phyloP scores from a whole-genome alignment of 345 rosid species.

The Eucalyptus caleyi region DNA sequence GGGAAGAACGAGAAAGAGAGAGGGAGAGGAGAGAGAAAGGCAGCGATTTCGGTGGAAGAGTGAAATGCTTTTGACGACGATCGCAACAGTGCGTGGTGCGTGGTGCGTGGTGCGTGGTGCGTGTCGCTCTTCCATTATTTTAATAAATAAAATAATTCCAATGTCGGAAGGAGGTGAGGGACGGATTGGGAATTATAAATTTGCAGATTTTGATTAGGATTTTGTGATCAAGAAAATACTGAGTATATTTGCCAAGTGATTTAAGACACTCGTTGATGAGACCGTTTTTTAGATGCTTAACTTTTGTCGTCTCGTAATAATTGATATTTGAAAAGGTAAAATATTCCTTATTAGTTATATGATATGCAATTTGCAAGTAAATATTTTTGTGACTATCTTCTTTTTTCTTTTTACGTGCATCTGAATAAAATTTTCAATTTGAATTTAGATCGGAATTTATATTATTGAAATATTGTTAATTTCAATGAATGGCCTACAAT shows the following conservation, averaged over 20 bases:
- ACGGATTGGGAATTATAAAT: neutral
- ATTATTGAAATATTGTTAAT: neutral
- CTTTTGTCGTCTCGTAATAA: neutral
- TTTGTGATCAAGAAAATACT: neutral
- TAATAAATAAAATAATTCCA: neutral
- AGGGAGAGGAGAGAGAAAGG: neutral
- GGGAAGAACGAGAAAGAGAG: neutral
- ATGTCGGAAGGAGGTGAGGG: neutral
- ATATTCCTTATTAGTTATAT: neutral
- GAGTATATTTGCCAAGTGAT: neutral
- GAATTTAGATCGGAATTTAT: neutral
- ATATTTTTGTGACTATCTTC: neutral
- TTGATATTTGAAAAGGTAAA: neutral
- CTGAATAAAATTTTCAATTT: neutral
- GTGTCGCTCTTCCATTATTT: neutral
- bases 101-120: neutral
- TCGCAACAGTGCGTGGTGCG: neutral
- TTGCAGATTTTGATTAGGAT: neutral
- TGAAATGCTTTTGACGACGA: neutral
- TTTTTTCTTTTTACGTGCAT: rapidly evolving
- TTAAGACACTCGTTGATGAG: neutral
- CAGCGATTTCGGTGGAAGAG: neutral
- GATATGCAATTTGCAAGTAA: neutral
- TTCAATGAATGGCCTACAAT: neutral
- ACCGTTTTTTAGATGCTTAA: neutral